Evolutionary conservation across 768 basidiomycete genomes (phyloP).

Genomic region (Hypholoma fasciculare): DNA sequence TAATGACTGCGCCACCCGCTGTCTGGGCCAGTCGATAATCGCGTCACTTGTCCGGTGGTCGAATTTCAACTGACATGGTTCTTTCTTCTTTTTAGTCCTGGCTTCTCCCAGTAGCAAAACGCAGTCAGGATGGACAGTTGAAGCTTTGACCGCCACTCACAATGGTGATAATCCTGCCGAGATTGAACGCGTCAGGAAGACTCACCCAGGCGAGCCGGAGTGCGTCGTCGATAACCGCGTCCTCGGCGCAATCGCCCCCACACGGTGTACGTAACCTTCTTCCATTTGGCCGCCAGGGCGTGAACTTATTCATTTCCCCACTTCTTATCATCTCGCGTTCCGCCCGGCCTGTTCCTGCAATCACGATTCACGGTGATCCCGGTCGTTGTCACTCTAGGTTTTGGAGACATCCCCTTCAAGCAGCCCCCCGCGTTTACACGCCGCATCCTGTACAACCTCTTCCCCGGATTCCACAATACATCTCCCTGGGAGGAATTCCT

Average conservation of each 20-base stretch:
- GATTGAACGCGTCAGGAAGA: constrained; percentile 57
- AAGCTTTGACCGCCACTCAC: constrained; percentile 64
- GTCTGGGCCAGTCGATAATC: neutral
- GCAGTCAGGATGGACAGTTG: constrained; percentile 55
- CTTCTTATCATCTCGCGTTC: constrained; percentile 5
- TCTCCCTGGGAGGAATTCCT: constrained; percentile 70
- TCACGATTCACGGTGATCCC: constrained; percentile 5
- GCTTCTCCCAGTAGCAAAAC: constrained; percentile 42
- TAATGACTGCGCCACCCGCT: constrained; percentile 9
- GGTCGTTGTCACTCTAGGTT: constrained; percentile 39
- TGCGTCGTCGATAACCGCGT: constrained; percentile 67
- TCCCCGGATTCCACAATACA: constrained; percentile 59
- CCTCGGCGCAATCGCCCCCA: constrained; percentile 76
- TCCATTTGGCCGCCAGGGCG: neutral
- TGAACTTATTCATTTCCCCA: constrained; percentile 14
- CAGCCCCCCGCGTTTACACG: constrained; percentile 70
- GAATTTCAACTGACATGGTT: constrained; percentile 1
- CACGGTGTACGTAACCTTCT: constrained; percentile 56
- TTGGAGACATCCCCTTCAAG: constrained; percentile 74
- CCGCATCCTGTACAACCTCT: constrained; percentile 64
- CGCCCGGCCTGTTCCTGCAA: constrained; percentile 1
- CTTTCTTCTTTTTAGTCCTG: constrained; percentile 37
- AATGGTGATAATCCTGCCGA: constrained; percentile 71
- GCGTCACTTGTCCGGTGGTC: neutral
- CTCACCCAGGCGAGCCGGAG: constrained; percentile 72